Percentiles rank a stretch among this genome's conserved stretches.
These are phyloP conservation scores for Hymenoscyphus scutula DNA, from an alignment of 2,329 filamentous ascomycete genomes.

Conservation along the genomic window DNA sequence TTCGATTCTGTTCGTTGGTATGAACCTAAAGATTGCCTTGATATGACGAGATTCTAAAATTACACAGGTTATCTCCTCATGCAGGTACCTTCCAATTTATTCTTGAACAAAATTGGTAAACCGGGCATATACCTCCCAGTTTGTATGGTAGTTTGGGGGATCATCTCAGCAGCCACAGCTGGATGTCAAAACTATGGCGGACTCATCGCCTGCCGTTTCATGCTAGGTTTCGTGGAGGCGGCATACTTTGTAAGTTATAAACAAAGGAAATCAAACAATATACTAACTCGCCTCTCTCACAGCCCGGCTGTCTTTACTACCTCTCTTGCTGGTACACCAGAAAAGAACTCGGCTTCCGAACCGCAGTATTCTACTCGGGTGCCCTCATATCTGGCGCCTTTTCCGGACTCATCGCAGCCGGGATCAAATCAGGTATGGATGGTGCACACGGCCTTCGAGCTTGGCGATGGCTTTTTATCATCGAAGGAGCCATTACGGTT, in stretches of 20 bases:
- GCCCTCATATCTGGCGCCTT: constrained; percentile 70
- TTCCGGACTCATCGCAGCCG: constrained; percentile 62
- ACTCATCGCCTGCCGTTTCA: constrained; percentile 46
- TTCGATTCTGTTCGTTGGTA: constrained; percentile 40
- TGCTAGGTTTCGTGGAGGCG: constrained; percentile 54
- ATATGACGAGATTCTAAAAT: neutral
- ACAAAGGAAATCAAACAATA: neutral
- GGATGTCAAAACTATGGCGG: constrained; percentile 46
- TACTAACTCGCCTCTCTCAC: neutral
- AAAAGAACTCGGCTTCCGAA: constrained; percentile 64
- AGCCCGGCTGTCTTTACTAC: constrained; percentile 54
- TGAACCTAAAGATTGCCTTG: neutral
- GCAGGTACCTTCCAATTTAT: constrained; percentile 49
- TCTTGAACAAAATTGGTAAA: constrained; percentile 48
- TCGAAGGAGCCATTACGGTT: constrained; percentile 66
- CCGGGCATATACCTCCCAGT: constrained; percentile 51
- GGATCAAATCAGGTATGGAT: constrained; percentile 66
- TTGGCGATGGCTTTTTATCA: constrained; percentile 69
- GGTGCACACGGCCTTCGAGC: constrained; percentile 53
- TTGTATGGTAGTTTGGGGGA: constrained; percentile 50
- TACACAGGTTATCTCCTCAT: constrained; percentile 37
- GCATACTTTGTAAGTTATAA: constrained; percentile 47
- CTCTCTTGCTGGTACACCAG: constrained; percentile 67
- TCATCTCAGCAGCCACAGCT: constrained; percentile 49
- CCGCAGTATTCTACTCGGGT: constrained; percentile 65